phyloP scores from a whole-genome alignment of 257 asterid species.

The Rehmannia glutinosa region DNA sequence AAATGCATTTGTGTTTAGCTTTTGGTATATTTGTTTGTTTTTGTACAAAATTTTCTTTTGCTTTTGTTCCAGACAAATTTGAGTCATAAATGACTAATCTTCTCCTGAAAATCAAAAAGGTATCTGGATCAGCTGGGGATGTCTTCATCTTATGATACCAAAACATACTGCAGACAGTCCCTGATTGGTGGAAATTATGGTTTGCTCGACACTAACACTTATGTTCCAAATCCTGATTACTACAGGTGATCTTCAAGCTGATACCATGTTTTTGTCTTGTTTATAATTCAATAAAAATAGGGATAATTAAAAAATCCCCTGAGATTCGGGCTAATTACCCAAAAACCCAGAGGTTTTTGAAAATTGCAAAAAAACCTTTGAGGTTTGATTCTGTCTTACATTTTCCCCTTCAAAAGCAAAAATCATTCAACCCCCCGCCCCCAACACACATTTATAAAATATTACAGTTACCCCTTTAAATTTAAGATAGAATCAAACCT shows the following conservation, averaged over 20 bases:
- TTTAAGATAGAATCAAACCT: too few relatives aligned
- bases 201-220: constrained; percentile 58
- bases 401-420: too few relatives aligned
- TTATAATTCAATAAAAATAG: too few relatives aligned
- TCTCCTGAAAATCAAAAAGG: constrained; percentile 33
- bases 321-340: too few relatives aligned
- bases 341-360: too few relatives aligned
- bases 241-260: constrained; percentile 44
- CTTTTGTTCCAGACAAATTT: background rate
- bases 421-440: too few relatives aligned
- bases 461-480: too few relatives aligned
- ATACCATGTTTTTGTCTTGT: background rate
- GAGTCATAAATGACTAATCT: background rate
- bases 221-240: constrained; percentile 83
- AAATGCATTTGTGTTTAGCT: constrained; percentile 76
- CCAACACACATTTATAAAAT: too few relatives aligned
- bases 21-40: constrained; percentile 45
- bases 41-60: too few relatives aligned
- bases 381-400: too few relatives aligned
- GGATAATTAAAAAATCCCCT: too few relatives aligned
- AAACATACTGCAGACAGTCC: constrained; percentile 86
- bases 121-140: constrained; percentile 90
- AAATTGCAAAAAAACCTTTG: too few relatives aligned
- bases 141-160: constrained; percentile 65
- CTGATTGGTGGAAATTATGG: constrained; percentile 93